These are phyloP conservation scores for Dipteronia dyeriana DNA, from an alignment of 345 rosid genomes.

Conservation along the genomic window DNA sequence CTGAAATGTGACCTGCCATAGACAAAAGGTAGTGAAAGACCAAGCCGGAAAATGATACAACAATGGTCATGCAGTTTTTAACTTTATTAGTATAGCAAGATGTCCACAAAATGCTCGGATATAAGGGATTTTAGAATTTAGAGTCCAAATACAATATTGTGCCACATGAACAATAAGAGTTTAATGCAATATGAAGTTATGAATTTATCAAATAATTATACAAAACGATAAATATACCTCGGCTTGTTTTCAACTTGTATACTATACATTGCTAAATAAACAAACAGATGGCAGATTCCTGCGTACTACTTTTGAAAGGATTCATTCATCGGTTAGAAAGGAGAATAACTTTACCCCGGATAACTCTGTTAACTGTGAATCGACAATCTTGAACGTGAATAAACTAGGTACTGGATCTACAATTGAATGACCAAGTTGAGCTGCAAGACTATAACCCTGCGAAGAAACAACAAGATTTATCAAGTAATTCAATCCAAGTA, in stretches of 20 bases:
- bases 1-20: too few species aligned
- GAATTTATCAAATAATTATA: too few species aligned
- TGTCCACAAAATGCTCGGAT: too few species aligned
- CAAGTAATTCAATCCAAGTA: slow-evolving; percentile 7
- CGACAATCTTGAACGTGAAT: slow-evolving; percentile 82
- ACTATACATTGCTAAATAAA: not conserved
- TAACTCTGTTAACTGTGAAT: slow-evolving; percentile 60
- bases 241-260: slow-evolving; percentile 1
- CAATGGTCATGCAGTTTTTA: too few species aligned
- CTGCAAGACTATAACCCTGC: slow-evolving; percentile 75
- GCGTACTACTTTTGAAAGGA: not conserved
- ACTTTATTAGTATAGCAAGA: too few species aligned
- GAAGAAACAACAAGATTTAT: slow-evolving; percentile 12
- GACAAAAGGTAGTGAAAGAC: too few species aligned
- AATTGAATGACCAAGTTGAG: slow-evolving; percentile 83
- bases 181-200: too few species aligned
- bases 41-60: too few species aligned
- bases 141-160: too few species aligned
- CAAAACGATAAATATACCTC: too few species aligned
- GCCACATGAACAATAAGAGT: too few species aligned
- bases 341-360: slow-evolving; percentile 69
- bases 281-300: not conserved
- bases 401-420: slow-evolving; percentile 86
- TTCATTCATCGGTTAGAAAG: slow-evolving; percentile 14
- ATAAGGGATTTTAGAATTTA: too few species aligned